Evolutionary conservation across 306 rosid genomes (phyloP).

Genomic region (Rubus idaeus): DNA sequence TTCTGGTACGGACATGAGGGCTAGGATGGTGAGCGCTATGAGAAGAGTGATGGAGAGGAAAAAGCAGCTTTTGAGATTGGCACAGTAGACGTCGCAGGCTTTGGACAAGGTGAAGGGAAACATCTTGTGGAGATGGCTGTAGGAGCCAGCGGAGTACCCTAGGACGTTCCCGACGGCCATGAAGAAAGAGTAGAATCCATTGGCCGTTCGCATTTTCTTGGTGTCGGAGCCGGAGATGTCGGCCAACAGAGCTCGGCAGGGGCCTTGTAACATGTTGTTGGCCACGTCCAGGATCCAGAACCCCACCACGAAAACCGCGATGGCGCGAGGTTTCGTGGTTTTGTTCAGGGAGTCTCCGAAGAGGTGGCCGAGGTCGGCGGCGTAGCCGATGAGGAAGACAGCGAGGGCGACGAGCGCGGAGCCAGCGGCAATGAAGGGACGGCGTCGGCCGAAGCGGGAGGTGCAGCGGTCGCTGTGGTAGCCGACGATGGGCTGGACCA

Average conservation of each 20-base stretch:
- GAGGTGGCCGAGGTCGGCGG: slow-evolving; percentile 67
- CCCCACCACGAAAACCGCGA: slow-evolving; percentile 25
- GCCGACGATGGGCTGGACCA: slow-evolving; percentile 81
- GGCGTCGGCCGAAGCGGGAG: slow-evolving; percentile 76
- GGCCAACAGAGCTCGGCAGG: slow-evolving; percentile 29
- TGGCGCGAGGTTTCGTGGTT: slow-evolving; percentile 22
- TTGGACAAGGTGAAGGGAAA: slow-evolving; percentile 49
- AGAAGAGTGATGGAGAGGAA: slow-evolving; percentile 56
- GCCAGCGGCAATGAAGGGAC: slow-evolving; percentile 69
- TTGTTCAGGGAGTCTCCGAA: slow-evolving; percentile 38
- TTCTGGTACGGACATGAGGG: slow-evolving; percentile 35
- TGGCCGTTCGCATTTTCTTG: slow-evolving; percentile 40
- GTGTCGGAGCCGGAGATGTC: slow-evolving; percentile 26
- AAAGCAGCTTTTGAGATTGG: slow-evolving; percentile 66
- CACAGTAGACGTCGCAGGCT: slow-evolving; percentile 60
- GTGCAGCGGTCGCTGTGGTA: slow-evolving; percentile 74
- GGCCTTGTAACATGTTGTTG: slow-evolving; percentile 36
- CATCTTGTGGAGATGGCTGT: slow-evolving; percentile 29
- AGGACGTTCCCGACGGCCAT: slow-evolving; percentile 79
- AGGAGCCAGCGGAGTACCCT: slow-evolving; percentile 67
- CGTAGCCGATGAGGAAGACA: slow-evolving; percentile 75
- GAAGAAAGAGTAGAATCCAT: slow-evolving; percentile 67
- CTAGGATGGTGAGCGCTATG: slow-evolving; percentile 5
- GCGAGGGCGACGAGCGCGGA: slow-evolving; percentile 49
- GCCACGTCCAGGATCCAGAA: slow-evolving; percentile 34